phyloP scores from a whole-genome alignment of 441 rosid genomes.

The Syzygium malaccense region DNA sequence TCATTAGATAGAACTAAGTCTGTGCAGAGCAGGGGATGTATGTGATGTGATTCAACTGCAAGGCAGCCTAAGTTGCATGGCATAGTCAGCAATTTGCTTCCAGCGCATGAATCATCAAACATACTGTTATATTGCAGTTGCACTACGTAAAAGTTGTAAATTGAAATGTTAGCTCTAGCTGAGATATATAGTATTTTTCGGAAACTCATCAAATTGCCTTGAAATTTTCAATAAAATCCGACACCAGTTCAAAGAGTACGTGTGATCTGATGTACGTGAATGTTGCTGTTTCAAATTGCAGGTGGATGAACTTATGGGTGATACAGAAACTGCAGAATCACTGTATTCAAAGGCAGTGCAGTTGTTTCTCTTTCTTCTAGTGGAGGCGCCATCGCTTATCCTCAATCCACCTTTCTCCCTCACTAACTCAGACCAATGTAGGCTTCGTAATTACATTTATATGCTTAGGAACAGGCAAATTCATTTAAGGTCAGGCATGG shows the following conservation, averaged over 20 bases:
- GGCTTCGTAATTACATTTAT: constrained; percentile 63
- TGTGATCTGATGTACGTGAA: neutral
- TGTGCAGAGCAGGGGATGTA: neutral
- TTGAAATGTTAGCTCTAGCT: neutral
- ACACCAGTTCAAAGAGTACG: neutral
- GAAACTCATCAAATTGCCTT: neutral
- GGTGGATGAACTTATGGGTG: constrained; percentile 79
- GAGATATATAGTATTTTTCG: neutral
- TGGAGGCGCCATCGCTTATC: constrained; percentile 84
- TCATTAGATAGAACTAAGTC: neutral
- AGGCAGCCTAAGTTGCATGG: neutral
- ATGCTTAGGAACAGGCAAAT: constrained; percentile 57
- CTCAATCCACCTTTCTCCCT: constrained; percentile 90
- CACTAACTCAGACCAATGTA: constrained; percentile 68
- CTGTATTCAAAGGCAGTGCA: constrained; percentile 66
- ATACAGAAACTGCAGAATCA: constrained; percentile 50
- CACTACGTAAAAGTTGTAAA: neutral
- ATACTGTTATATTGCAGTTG: neutral
- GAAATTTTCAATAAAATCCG: neutral
- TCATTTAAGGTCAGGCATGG: constrained; percentile 50
- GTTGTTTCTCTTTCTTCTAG: constrained; percentile 64
- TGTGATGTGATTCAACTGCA: neutral
- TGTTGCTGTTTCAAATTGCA: constrained; percentile 16
- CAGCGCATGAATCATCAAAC: neutral
- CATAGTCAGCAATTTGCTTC: neutral